Evolutionary conservation across 2,329 filamentous ascomycete genomes (phyloP).

Genomic region (Sporothrix schenckii): DNA sequence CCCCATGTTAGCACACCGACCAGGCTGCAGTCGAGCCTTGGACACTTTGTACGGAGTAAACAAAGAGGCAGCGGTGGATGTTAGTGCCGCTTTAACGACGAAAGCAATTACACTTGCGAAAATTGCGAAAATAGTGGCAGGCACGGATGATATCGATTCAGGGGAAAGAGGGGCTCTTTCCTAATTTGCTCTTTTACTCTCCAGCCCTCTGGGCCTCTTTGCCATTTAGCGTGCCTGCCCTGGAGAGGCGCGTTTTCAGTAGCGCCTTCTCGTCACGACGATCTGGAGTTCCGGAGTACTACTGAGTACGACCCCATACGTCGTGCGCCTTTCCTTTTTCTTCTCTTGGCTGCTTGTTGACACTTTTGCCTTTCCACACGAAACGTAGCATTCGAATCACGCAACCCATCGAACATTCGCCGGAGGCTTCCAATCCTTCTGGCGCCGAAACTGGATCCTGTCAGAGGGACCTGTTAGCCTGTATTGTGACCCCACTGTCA

Average conservation of each 20-base stretch:
- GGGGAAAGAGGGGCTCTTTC: constrained; percentile 13
- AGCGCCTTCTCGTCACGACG: neutral
- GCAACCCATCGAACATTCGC: constrained; percentile 18
- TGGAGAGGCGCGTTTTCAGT: constrained; percentile 1
- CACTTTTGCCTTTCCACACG: neutral
- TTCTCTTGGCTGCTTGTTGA: neutral
- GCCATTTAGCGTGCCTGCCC: constrained; percentile 12
- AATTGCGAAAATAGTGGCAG: constrained; percentile 6
- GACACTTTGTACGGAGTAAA: too few species aligned
- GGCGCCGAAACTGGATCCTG: neutral
- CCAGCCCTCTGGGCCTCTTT: too few species aligned
- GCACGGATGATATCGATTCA: neutral
- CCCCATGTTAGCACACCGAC: neutral
- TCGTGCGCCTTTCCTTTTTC: neutral
- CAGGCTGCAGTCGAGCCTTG: neutral
- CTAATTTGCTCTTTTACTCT: neutral
- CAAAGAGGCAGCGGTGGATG: neutral
- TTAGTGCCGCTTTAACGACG: neutral
- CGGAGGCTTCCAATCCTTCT: constrained; percentile 19
- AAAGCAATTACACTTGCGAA: neutral
- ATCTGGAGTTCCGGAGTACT: neutral
- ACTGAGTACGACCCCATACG: neutral
- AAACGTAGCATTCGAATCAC: constrained; percentile 4
- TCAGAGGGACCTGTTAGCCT: neutral
- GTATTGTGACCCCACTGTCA: neutral